These are phyloP conservation scores for Dendrobium catenatum DNA, from an alignment of 106 monocot species.

Conservation along the genomic window DNA sequence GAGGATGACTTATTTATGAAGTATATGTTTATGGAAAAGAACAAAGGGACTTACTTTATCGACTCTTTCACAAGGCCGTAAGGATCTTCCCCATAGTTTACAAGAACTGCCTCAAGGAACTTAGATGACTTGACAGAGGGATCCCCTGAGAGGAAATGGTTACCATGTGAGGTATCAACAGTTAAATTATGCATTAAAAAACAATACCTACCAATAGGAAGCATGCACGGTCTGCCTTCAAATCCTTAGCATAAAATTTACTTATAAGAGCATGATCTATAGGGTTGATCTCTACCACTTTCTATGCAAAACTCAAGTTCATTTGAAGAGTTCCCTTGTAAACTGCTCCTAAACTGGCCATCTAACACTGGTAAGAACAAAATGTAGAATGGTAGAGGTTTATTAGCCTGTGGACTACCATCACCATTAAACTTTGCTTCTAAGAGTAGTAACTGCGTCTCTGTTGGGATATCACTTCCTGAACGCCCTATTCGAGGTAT, in stretches of 20 bases:
- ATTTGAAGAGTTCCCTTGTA: slow-evolving; percentile 43
- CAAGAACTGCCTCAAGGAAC: slow-evolving; percentile 29
- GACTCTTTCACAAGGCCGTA: slow-evolving; percentile 43
- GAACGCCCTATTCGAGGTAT: slow-evolving; percentile 39
- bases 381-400: slow-evolving; percentile 13
- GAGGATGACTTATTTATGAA: neutral
- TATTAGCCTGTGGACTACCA: neutral
- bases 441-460: slow-evolving; percentile 40
- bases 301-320: slow-evolving; percentile 51
- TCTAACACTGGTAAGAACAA: slow-evolving; percentile 38
- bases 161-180: too few relatives aligned
- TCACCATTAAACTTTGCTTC: slow-evolving; percentile 18
- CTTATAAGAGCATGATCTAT: slow-evolving; percentile 10
- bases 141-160: slow-evolving; percentile 19
- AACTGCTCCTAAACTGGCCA: slow-evolving; percentile 38
- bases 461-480: slow-evolving; percentile 32
- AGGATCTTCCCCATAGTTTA: slow-evolving; percentile 39
- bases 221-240: neutral
- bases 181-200: too few relatives aligned
- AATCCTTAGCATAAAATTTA: slow-evolving; percentile 6
- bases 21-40: neutral
- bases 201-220: too few relatives aligned
- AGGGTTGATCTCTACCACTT: slow-evolving; percentile 27
- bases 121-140: slow-evolving; percentile 19
- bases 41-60: slow-evolving; percentile 21